phyloP scores from a whole-genome alignment of 495 filamentous ascomycete genomes.

The Hypoxylon trugodes region DNA sequence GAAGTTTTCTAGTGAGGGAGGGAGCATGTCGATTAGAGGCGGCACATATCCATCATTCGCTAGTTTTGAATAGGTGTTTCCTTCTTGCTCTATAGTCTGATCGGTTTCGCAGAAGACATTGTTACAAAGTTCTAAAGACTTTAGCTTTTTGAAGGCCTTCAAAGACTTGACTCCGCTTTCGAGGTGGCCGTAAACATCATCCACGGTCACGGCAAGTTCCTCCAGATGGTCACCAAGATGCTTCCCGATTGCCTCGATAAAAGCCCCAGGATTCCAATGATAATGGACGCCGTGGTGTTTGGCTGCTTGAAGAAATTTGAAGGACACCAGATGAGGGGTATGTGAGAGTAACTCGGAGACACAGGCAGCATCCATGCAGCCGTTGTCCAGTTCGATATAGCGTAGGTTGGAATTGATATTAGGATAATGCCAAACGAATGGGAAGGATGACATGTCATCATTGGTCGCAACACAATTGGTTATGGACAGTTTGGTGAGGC shows the following conservation, averaged over 20 bases:
- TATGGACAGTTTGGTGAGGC: neutral
- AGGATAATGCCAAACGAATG: neutral
- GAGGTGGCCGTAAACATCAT: neutral
- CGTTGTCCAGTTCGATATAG: neutral
- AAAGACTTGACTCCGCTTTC: neutral
- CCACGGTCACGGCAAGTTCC: neutral
- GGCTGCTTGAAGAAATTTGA: neutral
- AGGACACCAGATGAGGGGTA: neutral
- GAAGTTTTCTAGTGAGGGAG: neutral
- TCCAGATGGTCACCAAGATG: neutral
- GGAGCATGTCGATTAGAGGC: neutral
- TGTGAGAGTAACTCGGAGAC: neutral
- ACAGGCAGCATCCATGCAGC: neutral
- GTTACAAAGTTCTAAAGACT: neutral
- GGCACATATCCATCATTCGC: neutral
- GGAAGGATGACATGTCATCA: neutral
- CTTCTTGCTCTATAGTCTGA: neutral
- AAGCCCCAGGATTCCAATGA: neutral
- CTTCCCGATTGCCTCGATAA: neutral
- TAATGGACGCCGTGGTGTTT: neutral
- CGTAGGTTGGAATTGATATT: neutral
- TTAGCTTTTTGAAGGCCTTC: slow-evolving; percentile 2
- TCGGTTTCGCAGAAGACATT: neutral
- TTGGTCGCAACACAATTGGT: neutral
- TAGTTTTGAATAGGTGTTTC: neutral